Percentiles rank a stretch among this genome's conserved stretches.
These are phyloP conservation scores for Cladosporium sp. DNA, from an alignment of 2,329 filamentous ascomycete genomes.

Conservation along the genomic window DNA sequence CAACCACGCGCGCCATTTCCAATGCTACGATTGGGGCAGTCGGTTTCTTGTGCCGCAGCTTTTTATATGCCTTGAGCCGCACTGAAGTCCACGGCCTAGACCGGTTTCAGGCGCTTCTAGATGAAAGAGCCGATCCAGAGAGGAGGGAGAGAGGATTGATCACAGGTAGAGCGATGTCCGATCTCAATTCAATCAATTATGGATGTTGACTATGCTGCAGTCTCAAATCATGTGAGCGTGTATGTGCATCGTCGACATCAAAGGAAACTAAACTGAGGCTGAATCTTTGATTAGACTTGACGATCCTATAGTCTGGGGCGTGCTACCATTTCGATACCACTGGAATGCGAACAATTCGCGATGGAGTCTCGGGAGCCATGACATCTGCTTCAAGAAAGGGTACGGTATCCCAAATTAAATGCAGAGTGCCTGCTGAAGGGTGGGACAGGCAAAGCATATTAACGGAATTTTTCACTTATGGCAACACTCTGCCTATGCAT, in stretches of 20 bases:
- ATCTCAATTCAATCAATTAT: background rate
- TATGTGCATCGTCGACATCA: slow-evolving; percentile 49
- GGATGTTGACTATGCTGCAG: slow-evolving; percentile 28
- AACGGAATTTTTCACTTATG: slow-evolving; percentile 76
- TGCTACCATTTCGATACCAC: slow-evolving; percentile 68
- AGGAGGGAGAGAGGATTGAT: slow-evolving; percentile 69
- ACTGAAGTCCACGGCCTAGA: slow-evolving; percentile 73
- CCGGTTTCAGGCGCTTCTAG: slow-evolving; percentile 66
- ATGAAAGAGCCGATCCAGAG: slow-evolving; percentile 61
- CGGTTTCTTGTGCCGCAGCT: slow-evolving; percentile 63
- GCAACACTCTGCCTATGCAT: slow-evolving; percentile 87
- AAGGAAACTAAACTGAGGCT: background rate
- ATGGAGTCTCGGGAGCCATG: slow-evolving; percentile 87
- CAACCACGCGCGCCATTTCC: slow-evolving; percentile 69
- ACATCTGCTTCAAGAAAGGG: slow-evolving; percentile 90
- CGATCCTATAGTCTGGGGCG: slow-evolving; percentile 90
- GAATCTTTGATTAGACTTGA: slow-evolving; percentile 59
- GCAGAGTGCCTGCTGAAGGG: background rate
- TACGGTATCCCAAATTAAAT: slow-evolving; percentile 35
- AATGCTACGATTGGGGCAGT: slow-evolving; percentile 67
- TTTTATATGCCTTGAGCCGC: slow-evolving; percentile 67
- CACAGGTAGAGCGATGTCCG: slow-evolving; percentile 46
- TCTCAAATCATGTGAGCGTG: slow-evolving; percentile 85
- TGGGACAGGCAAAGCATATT: slow-evolving; percentile 48
- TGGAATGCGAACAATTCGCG: slow-evolving; percentile 69